Evolutionary conservation across 2,329 filamentous ascomycete species (phyloP), one percentile per base, ranked within the genome.

Genomic region (Chrysoporthe deuterocubensis): DNA sequence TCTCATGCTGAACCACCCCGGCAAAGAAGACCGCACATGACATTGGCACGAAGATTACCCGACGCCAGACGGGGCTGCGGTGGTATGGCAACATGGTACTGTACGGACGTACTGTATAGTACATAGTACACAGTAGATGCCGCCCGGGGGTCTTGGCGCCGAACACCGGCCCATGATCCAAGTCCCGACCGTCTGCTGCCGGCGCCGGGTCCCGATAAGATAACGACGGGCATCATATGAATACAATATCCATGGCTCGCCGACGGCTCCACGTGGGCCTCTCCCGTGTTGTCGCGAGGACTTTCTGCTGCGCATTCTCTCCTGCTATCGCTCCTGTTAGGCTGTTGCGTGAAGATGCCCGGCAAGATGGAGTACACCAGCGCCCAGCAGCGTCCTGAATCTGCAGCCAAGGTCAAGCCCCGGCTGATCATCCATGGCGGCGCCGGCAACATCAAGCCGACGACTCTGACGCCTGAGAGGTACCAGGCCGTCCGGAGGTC

Each of bases 351-450:
- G 11, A 34, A 16, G 26, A 16, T 3, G 26, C 32, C 50, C 26
- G 2, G 14, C 11, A 65, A 34, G 37, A 84, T 85, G 83, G 79
- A 84, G 65, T 82, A 81, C 72, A 80, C 77, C 65, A 67, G 61
- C 5, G 64, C 50, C 32, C 43, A 46, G 18, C 56, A 18, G 11
- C 34, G 14, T 3, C 21, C 59, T n/a, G 37, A 26, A 26, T 16
- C 71, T 1, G 21, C 65, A 0, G 63, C 71, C 32, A 75, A 70
- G 60, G 69, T 83, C 44, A 79, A 81, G 73, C 89, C 90, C 3
- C 84, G 88, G 11, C 76, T 92, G 43, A 90, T 92, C 74, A 87
- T 92, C 74, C 90, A 92, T 74, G 91, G 91, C 74, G 91, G 91
- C 44, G 91, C 91, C 1, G 91, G 91, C 60, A 90, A 90, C 74